phyloP scores from a whole-genome alignment of 805 yeast genomes.

The Yarrowia keelungensis region DNA sequence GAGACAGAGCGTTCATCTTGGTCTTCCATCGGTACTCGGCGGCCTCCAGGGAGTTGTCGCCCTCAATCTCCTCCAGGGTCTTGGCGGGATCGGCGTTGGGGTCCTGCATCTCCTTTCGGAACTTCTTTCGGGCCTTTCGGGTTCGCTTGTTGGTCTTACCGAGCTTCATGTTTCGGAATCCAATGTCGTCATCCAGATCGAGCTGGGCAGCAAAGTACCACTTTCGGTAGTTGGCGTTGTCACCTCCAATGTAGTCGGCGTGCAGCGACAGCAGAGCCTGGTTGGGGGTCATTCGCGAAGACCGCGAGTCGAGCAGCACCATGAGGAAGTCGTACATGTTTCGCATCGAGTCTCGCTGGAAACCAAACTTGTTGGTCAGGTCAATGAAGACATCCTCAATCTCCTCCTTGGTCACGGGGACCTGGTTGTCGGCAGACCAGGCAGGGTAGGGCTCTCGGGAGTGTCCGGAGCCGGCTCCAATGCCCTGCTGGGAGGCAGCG shows the following conservation, averaged over 20 bases:
- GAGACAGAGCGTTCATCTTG: slow-evolving; percentile 62
- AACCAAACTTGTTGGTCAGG: slow-evolving; percentile 74
- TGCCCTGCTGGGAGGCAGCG: slow-evolving; percentile 48
- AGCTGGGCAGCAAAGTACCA: slow-evolving; percentile 92
- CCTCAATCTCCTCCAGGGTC: slow-evolving; percentile 69
- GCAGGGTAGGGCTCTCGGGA: slow-evolving; percentile 97
- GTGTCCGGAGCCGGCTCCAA: slow-evolving; percentile 60
- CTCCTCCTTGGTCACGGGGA: slow-evolving; percentile 73
- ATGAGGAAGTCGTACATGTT: slow-evolving; percentile 85
- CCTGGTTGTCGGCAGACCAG: slow-evolving; percentile 93
- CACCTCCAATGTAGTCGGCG: slow-evolving; percentile 93
- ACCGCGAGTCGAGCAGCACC: slow-evolving; percentile 83
- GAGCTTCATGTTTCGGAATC: slow-evolving; percentile 62
- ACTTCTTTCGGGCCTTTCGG: slow-evolving; percentile 57
- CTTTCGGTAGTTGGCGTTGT: slow-evolving; percentile 80
- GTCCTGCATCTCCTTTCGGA: slow-evolving; percentile 55
- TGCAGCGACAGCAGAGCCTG: slow-evolving; percentile 79
- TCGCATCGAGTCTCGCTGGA: slow-evolving; percentile 76
- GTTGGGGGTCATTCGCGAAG: slow-evolving; percentile 76
- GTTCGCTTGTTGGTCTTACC: slow-evolving; percentile 57
- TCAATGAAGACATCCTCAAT: slow-evolving; percentile 67
- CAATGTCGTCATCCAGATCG: slow-evolving; percentile 73
- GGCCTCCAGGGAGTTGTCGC: slow-evolving; percentile 70
- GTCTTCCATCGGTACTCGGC: slow-evolving; percentile 84
- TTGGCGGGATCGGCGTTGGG: slow-evolving; percentile 63